Percentiles rank a stretch among this genome's conserved stretches.
phyloP scores from a whole-genome alignment of 2,329 filamentous ascomycete genomes.

The Didymella segeticola region DNA sequence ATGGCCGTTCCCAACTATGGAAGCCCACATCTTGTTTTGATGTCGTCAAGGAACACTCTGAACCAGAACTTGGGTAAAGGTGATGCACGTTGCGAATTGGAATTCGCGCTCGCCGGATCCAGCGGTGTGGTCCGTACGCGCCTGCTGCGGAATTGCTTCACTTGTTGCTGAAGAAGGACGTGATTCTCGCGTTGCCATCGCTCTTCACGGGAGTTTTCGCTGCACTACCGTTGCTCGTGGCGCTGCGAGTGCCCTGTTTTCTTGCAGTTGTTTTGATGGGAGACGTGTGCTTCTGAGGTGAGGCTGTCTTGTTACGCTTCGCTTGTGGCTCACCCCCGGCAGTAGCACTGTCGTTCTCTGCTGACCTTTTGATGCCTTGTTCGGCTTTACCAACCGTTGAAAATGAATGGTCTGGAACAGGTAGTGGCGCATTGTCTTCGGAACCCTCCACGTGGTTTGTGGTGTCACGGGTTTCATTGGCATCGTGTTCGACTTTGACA shows the following conservation, averaged over 20 bases:
- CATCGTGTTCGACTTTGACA: constrained; percentile 47
- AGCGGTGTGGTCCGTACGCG: constrained; percentile 7
- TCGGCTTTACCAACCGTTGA: constrained; percentile 22
- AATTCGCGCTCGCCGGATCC: constrained; percentile 26
- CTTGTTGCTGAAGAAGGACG: constrained; percentile 62
- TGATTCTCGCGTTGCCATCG: constrained; percentile 64
- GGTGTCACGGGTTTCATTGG: constrained; percentile 52
- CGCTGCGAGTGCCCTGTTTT: constrained; percentile 59
- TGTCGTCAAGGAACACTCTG: neutral
- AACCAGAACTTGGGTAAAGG: neutral
- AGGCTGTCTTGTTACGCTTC: constrained; percentile 46
- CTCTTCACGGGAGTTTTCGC: constrained; percentile 53
- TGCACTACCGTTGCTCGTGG: constrained; percentile 61
- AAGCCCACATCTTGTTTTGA: neutral
- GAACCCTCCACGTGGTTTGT: constrained; percentile 52
- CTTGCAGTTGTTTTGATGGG: constrained; percentile 43
- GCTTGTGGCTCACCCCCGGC: constrained; percentile 43
- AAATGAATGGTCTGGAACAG: constrained; percentile 39
- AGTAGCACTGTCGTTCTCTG: constrained; percentile 40
- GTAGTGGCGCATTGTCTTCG: constrained; percentile 61
- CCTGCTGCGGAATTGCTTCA: constrained; percentile 30
- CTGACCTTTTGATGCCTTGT: constrained; percentile 54
- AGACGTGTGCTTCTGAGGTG: constrained; percentile 27
- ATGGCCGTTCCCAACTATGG: neutral
- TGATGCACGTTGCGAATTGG: neutral